Conservation (phyloP, 2,329 filamentous ascomycete genomes). For the Pestalotiopsis sp. region DNA sequence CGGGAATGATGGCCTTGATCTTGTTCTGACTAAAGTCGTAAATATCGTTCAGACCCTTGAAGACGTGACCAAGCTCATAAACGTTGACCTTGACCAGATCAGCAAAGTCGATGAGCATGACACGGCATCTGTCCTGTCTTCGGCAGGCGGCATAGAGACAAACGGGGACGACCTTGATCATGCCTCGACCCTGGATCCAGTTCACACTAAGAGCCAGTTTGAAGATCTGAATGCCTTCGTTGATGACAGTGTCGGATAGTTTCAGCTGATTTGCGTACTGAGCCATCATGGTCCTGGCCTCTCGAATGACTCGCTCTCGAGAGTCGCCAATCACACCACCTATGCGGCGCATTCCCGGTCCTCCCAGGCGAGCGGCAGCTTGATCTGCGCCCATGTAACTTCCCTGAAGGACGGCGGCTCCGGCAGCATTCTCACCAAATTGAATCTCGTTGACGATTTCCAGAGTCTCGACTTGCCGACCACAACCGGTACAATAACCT, state of each 20-base stretch:
- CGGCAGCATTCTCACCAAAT: conserved; percentile 84
- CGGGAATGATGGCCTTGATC: conserved; percentile 72
- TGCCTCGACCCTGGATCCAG: conserved; percentile 83
- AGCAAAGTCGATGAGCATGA: conserved; percentile 95
- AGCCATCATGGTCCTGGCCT: conserved; percentile 59
- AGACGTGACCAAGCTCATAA: conserved; percentile 86
- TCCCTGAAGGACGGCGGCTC: conserved; percentile 88
- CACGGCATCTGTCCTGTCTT: conserved; percentile 72
- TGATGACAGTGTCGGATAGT: conserved; percentile 62
- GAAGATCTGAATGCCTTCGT: conserved; percentile 71
- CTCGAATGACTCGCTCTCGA: conserved; percentile 60
- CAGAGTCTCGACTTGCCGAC: conserved; percentile 78
- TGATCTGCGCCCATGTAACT: conserved; percentile 85
- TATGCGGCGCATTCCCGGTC: conserved; percentile 60
- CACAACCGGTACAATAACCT: conserved; percentile 79
- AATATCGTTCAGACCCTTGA: conserved; percentile 77
- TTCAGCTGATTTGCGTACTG: conserved; percentile 61
- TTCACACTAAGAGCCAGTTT: conserved; percentile 73
- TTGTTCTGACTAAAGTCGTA: conserved; percentile 64
- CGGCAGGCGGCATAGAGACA: conserved; percentile 89
- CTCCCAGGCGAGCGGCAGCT: conserved; percentile 70
- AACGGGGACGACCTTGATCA: conserved; percentile 83
- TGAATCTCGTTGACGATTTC: conserved; percentile 91
- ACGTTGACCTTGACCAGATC: conserved; percentile 84
- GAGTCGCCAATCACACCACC: conserved; percentile 56